phyloP scores from a whole-genome alignment of 768 basidiomycete species.

The Leccinellum albellum region DNA sequence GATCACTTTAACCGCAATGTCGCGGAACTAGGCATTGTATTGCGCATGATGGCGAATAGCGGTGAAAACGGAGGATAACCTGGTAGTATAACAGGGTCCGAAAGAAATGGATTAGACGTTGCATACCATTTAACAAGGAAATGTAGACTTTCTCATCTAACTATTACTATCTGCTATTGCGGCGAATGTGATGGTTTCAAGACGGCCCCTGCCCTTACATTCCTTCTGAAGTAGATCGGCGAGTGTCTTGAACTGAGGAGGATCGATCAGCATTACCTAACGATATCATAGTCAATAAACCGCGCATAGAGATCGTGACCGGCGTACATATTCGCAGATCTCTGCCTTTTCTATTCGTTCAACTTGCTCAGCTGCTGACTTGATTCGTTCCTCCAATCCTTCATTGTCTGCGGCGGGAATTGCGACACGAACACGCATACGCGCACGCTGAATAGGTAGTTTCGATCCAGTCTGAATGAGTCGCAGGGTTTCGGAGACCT shows the following conservation, averaged over 20 bases:
- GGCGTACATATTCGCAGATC: constrained; percentile 85
- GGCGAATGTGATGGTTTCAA: constrained; percentile 79
- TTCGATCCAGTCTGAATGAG: constrained; percentile 74
- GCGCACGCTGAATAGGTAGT: constrained; percentile 89
- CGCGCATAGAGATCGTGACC: neutral
- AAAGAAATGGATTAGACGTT: neutral
- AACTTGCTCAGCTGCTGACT: constrained; percentile 73
- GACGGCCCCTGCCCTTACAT: constrained; percentile 79
- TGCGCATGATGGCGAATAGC: neutral
- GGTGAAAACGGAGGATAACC: neutral
- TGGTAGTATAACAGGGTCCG: neutral
- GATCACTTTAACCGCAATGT: constrained; percentile 12
- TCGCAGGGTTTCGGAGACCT: constrained; percentile 90
- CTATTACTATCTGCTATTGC: constrained; percentile 44
- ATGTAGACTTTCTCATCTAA: constrained; percentile 3
- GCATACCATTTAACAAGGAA: neutral
- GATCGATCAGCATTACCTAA: constrained; percentile 90
- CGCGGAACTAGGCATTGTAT: constrained; percentile 8
- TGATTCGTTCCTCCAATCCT: constrained; percentile 63
- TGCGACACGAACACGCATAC: constrained; percentile 86
- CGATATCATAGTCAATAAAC: constrained; percentile 9
- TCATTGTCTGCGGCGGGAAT: constrained; percentile 67
- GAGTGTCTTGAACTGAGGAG: constrained; percentile 83
- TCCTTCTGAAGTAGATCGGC: constrained; percentile 90
- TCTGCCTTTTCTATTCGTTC: constrained; percentile 77